Conservation (phyloP, 345 rosid species). For the Excoecaria agallocha region DNA sequence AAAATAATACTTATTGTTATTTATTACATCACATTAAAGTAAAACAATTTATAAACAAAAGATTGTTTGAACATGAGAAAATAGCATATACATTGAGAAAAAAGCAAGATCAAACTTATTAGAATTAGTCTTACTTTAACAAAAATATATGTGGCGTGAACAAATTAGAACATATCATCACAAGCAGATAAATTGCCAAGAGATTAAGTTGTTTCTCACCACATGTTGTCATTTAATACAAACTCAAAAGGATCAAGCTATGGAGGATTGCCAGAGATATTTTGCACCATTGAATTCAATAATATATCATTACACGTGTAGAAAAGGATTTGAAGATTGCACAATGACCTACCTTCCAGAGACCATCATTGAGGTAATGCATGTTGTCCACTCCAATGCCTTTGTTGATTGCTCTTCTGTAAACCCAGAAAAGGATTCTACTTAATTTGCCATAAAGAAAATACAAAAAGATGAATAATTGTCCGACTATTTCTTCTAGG, state of each 20-base stretch:
- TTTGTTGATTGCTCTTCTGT: conserved; percentile 81
- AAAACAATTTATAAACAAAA: neutral
- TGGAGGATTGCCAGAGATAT: neutral
- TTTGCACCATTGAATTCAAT: neutral
- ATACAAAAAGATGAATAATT: neutral
- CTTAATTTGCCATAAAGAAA: conserved; percentile 1
- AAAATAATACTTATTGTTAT: neutral
- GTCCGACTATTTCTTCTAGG: too few species aligned
- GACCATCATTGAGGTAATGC: conserved; percentile 99
- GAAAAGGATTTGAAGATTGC: neutral
- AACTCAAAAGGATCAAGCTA: neutral
- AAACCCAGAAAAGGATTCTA: conserved; percentile 15
- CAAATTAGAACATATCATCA: neutral
- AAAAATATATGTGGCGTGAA: neutral
- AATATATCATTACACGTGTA: neutral
- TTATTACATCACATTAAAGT: neutral
- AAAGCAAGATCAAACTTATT: neutral
- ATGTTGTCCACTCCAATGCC: conserved; percentile 97
- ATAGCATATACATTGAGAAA: neutral
- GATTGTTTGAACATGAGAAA: neutral
- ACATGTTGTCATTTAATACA: neutral
- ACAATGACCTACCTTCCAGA: conserved; percentile 73
- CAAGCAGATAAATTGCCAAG: neutral
- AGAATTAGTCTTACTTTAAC: too few species aligned
- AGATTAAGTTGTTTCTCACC: neutral